Conservation (phyloP, 495 filamentous ascomycete species). For the Aspergillus panamensis region DNA sequence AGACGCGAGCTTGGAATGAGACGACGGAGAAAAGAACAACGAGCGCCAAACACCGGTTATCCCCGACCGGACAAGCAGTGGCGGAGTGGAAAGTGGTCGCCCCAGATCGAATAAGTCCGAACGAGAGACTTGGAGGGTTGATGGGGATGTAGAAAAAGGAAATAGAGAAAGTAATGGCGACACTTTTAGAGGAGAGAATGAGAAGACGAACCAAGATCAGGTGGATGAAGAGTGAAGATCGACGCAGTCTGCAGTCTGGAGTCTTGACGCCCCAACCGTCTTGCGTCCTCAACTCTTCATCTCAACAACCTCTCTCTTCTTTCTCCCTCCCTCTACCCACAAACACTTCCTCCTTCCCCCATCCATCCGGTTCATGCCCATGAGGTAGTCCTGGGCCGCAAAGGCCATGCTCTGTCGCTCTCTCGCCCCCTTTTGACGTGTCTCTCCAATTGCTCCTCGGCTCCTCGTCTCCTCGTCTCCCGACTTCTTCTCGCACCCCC, state of each 20-base stretch:
- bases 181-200: background rate
- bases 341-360: background rate
- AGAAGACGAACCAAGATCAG: background rate
- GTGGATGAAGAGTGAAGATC: constrained; percentile 9
- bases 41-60: constrained; percentile 22
- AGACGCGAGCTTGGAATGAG: background rate
- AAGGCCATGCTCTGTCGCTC: constrained; percentile 27
- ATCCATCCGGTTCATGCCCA: constrained; percentile 17
- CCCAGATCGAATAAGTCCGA: background rate
- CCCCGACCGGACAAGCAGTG: constrained; percentile 15
- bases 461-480: constrained; percentile 18
- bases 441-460: background rate
- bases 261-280: background rate
- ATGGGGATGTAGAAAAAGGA: background rate
- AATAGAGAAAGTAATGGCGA: background rate
- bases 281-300: background rate
- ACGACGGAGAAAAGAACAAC: constrained; percentile 10
- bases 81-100: constrained; percentile 1
- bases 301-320: background rate
- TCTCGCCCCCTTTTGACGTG: background rate
- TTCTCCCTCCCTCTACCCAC: background rate
- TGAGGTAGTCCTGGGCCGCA: constrained; percentile 30
- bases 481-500: constrained; percentile 29
- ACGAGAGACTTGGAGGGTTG: background rate
- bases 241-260: constrained; percentile 6